Base-by-base conservation (phyloP, 352 stramenopile species). In the Phytophthora cryptogea region DNA sequence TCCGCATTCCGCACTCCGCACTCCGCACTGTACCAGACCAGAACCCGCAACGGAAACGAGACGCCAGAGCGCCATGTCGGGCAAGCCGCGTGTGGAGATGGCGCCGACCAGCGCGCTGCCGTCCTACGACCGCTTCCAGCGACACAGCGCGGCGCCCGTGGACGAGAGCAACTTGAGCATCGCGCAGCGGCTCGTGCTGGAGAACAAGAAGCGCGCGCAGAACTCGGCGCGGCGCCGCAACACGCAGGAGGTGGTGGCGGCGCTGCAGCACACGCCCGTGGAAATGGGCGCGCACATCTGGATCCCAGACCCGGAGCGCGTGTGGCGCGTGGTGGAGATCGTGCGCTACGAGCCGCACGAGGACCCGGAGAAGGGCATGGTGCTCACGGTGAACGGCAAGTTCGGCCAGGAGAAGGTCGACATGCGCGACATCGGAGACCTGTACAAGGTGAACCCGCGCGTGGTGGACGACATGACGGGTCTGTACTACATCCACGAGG, bases 401-500 rank as follows among this genome's bases (percentile, higher is more conserved):
- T 89, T 80, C n/a, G 86, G 84, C 11, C 68, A 86, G 46, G 87
- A 93, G 45, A 62, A 76, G 46, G 55, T 94, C 36, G 87, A 95
- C 36, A 63, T 94, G 72, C 79, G 85, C 43, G 87, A 94, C 67
- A 78, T 94, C 33, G 83, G 85, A 26, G 85, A 95, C 63, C 45
- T 95, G 31, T 95, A 95, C 71, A 82, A 83, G 59, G 85, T 95
- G 8, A 93, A 94, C 70, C 86, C 86, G 30, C 84, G 86, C 55
- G 80, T 92, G 3, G 85, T 93, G 7, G 86, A 95, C 64, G 86
- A 95, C 68, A 95, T 95, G 86, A 95, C 86, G 35, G 56, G 78
- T 14, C 75, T 95, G 23, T 95, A 95, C 73, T 95, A 92, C 69
- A 95, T 95, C 69, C 86, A 95, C 70, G 86, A 95, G 63, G 84